Base-by-base conservation (phyloP, 2,329 filamentous ascomycete genomes). In the Ophiocordyceps sinensis region DNA sequence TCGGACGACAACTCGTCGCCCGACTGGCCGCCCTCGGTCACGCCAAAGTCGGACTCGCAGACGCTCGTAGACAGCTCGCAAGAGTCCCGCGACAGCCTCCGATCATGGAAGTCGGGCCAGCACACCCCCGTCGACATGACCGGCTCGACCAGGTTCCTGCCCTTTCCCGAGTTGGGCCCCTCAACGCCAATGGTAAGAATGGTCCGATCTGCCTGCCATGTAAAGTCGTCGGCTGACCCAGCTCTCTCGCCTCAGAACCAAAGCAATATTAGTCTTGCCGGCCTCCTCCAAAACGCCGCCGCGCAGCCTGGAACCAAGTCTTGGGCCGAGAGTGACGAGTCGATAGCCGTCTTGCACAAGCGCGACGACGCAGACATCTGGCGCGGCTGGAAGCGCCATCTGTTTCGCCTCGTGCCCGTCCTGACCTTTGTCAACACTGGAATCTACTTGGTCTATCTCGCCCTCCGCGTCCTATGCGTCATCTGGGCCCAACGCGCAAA, bases 401-500 rank as follows among this genome's bases (percentile, higher is more conserved):
- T 68, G 11, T 68, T 59, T 49, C 50, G 47, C 15, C 47, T 66
- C 28, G 55, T 57, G 8, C 65, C 65, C 1, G 38, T 62, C 28
- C 41, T 67, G 40, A 66, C 60, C 15, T 37, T 68, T n/a, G 31
- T 57, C 45, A 66, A 62, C 49, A 66, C 58, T 12, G 47, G 47
- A n/a, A 37, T 67, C n/a, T 68, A 65, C 51, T n/a, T 68, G 5
- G 31, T 54, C 42, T 77, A 77, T 46, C 67, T 76, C 8, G 61
- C 49, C 19, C 55, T 70, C 41, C 69, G 73, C 31, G 65, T 77
- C 28, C 57, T 58, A 39, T 75, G 71, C 49, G 66, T 75, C 41
- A 53, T 72, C n/a, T 55, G 58, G 36, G 71, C 73, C 1, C 71
- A 77, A 47, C 56, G 62, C 1, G 54, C 54, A 1, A 55, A 57